These are phyloP conservation scores for Aspergillus niger DNA, from an alignment of 2,329 filamentous ascomycete genomes.

Conservation along the genomic window DNA sequence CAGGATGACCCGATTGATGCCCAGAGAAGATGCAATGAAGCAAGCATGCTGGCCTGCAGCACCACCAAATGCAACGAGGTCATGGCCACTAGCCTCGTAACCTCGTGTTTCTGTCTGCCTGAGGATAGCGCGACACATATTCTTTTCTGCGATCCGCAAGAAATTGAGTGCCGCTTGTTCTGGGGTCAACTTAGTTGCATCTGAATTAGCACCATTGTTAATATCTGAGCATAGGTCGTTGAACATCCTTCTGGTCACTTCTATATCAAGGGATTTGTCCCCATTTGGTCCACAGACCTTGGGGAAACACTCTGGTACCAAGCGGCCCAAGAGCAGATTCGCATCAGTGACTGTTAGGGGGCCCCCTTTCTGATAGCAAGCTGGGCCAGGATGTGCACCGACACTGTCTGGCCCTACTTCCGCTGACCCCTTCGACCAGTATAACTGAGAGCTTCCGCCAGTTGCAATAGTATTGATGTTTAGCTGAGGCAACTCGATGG, in stretches of 20 bases:
- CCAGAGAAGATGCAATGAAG: background rate
- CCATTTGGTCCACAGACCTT: background rate
- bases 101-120: background rate
- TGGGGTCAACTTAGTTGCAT: background rate
- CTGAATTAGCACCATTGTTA: background rate
- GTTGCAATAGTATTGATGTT: background rate
- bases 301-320: background rate
- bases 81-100: background rate
- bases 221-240: background rate
- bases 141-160: background rate
- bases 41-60: background rate
- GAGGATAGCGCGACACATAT: background rate
- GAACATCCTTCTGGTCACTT: background rate
- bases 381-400: background rate
- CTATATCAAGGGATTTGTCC: background rate
- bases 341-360: background rate
- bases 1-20: background rate
- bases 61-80: background rate
- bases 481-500: background rate
- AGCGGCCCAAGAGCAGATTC: background rate
- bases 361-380: background rate
- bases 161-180: background rate
- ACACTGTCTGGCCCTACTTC: background rate
- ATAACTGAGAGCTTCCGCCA: background rate
- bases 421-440: background rate